Evolutionary conservation across 805 yeast genomes (phyloP), one percentile per base, ranked within the genome.

Genomic region (Brettanomyces anomalus): DNA sequence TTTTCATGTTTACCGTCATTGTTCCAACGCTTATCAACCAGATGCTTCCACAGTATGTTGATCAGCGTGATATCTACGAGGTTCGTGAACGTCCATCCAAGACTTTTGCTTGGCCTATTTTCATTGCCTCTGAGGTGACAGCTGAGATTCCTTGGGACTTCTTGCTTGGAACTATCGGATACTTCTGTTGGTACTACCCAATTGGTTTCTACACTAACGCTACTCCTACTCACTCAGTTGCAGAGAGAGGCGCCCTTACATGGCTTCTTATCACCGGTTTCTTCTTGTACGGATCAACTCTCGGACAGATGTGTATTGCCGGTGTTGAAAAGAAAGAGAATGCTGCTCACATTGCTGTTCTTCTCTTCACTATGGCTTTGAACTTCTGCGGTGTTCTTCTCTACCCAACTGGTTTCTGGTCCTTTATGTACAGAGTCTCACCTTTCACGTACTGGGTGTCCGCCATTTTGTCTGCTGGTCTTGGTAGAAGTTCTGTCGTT

Each of bases 331-430:
- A 70, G 26, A 76, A 71, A 20, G 80, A 75, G 43, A 76, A 78
- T 52, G 88, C 85, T 39, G 85, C 82, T 46, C 77, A 79, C 51
- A 46, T 78, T 43, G 72, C 76, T 1, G 65, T 74, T 32, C 54
- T 82, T 52, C 54, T 79, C 47, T 81, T 77, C 61, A 76, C 83
- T 2, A 62, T 81, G 69, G 67, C 77, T 33, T 65, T 85, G 63
- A 72, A 74, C 43, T 82, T 84, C 75, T 81, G 87, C 71, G 95
- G 95, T 71, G 85, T 81, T 36, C 65, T 85, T 65, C 77, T 74
- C 14, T 66, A 75, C 19, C 73, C 77, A 36, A 56, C 66, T 16
- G 77, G 86, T n/a, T 85, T 85, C 69, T 77, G 89, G 88, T 66
- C 72, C 36, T 83, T 81, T 69, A 79, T 83, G 86, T 83, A 81